Evolutionary conservation across 805 yeast genomes (phyloP), one percentile per base, ranked within the genome.

Genomic region (Kluyveromyces siamensis): DNA sequence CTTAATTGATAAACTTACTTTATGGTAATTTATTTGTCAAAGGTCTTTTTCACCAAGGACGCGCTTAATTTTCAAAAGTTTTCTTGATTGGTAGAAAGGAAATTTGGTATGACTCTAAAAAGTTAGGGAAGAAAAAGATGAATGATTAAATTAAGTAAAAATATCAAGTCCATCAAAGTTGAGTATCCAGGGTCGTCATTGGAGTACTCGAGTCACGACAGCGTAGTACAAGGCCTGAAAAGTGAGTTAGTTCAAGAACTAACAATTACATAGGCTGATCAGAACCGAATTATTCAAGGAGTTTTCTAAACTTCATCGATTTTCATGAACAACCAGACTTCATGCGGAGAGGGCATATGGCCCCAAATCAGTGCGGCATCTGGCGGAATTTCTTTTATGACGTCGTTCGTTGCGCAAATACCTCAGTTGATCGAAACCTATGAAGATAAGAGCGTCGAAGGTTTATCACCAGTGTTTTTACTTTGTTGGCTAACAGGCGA

Each of bases 381-480:
- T 67, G 58, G 81, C 63, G 76, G 71, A 50, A 42, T 77, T 63
- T 64, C 80, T 60, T 52, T 66, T 58, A 49, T 75, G 56, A 46
- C 76, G 58, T 66, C 75, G 66, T 58, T 67, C 61, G 55, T 79
- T 14, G 70, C 84, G 0, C 71, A 81, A 51, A 70, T 79, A 47
- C 84, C 84, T 0, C 84, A 80, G 55, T 65, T 79, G 17, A 66
- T 74, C 50, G 81, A 79, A 54, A 79, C 80, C 38, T 78, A 76
- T 56, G 62, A 65, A 46, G 71, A 79, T 47, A 78, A 79, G 57
- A 77, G 82, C 1, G 84, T 80, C 2, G 81, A 78, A 16, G 84
- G 84, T 6, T 64, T 80, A 17, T 76, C 82, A 5, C 81, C 82
- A 2, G 53, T 72, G 16, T 70, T 79, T 39, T 72, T 80, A 48